Base-by-base conservation (phyloP, 768 basidiomycete genomes). In the Boletus sensibilis region DNA sequence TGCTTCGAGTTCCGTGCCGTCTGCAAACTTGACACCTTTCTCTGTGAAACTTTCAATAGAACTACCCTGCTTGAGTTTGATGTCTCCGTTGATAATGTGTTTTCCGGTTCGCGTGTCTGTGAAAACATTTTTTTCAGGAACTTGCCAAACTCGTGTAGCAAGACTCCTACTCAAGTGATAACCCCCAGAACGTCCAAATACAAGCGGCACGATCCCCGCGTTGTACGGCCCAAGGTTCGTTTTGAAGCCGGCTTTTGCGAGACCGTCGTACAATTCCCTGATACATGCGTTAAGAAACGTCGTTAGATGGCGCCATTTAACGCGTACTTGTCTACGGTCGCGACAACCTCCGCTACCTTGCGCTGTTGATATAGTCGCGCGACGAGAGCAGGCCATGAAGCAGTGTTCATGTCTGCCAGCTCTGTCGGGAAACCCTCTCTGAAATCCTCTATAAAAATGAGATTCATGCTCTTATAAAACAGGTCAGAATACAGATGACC, bases 1-100 rank as follows among this genome's bases (percentile, higher is more conserved):
- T 5, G 61, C 67, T 9, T 57, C 50, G 4, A 65, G 53, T 42
- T 66, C 62, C 14, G 62, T 63, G 7, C 61, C 66, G 46, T 72
- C 65, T 16, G 41, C 56, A 45, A 67, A 56, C n/a, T 46, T 48
- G 14, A 68, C 33, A 33, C 64, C 44, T 1, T 60, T 52, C 39
- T 64, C 40, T 8, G 66, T 70, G 61, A 71, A 72, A 6, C 52
- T 16, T 43, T 58, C 47, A 14, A 68, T 65, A 10, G 44, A n/a
- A 11, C 65, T 57, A 25, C 74, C 76, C 56, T 73, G 75, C 67
- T 76, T 77, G 60, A 79, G 62, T 62, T 77, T 78, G 71, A 81
- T 77, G 50, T 72, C 66, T 21, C 78, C 77, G 34, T 76, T 73
- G 25, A 69, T 68, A 58, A 80, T 77, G 50, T 76, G 60, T 53